phyloP scores from a whole-genome alignment of 1,284 basidiomycete species.

The Austroboletus novae-zelandiae region DNA sequence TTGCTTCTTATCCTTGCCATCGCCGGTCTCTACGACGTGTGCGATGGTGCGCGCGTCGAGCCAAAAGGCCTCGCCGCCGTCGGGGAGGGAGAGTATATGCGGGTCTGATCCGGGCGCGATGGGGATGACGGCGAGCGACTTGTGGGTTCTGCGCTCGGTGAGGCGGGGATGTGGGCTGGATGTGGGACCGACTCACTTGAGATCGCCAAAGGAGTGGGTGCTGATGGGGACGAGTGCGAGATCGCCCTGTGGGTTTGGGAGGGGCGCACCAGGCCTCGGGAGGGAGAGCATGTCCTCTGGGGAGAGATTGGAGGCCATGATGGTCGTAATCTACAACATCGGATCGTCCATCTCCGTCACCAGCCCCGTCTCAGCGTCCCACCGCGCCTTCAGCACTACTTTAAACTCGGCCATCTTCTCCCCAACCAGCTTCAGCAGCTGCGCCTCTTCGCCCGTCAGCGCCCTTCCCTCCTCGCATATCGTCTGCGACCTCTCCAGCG shows the following conservation, averaged over 20 bases:
- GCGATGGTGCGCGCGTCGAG: constrained; percentile 65
- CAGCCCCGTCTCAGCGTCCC: constrained; percentile 71
- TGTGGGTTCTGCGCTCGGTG: constrained; percentile 54
- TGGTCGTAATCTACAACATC: constrained; percentile 28
- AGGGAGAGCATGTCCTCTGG: constrained; percentile 74
- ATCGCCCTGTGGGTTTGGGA: constrained; percentile 65
- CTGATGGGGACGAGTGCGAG: constrained; percentile 67
- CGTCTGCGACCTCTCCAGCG: constrained; percentile 75
- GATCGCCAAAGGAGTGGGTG: constrained; percentile 65
- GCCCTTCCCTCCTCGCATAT: constrained; percentile 84
- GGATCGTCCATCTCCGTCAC: constrained; percentile 65
- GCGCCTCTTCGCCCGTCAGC: constrained; percentile 82
- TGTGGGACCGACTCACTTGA: constrained; percentile 61
- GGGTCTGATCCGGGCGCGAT: constrained; percentile 49
- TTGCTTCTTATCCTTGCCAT: constrained; percentile 45
- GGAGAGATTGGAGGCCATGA: constrained; percentile 53
- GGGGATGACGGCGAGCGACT: constrained; percentile 61
- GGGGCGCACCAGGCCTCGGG: constrained; percentile 63
- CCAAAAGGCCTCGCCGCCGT: constrained; percentile 77
- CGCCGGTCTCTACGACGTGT: constrained; percentile 56
- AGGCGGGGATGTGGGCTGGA: background rate
- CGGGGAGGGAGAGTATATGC: constrained; percentile 52
- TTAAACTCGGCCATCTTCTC: constrained; percentile 83
- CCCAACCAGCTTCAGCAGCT: constrained; percentile 85
- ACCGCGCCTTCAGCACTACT: constrained; percentile 69